Percentiles rank a stretch among this genome's conserved stretches.
These are phyloP conservation scores for Aspergillus alliaceus DNA, from an alignment of 2,329 filamentous ascomycete species.

Conservation along the genomic window DNA sequence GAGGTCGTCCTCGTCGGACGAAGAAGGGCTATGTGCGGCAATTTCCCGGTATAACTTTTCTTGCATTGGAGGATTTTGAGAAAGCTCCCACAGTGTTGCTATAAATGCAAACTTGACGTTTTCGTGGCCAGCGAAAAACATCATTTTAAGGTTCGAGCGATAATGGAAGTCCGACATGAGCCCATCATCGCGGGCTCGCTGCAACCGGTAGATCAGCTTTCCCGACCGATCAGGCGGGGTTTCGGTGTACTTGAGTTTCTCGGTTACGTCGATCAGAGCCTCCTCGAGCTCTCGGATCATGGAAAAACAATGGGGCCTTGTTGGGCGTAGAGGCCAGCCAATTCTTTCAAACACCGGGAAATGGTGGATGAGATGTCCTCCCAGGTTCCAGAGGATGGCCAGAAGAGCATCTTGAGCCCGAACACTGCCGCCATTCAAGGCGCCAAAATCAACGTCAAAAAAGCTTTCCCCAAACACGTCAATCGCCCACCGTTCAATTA, in stretches of 20 bases:
- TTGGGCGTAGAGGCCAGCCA: background rate
- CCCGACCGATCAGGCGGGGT: background rate
- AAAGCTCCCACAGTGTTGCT: slow-evolving; percentile 1
- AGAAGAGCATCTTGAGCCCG: background rate
- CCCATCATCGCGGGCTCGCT: background rate
- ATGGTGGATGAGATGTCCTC: background rate
- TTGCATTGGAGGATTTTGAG: background rate
- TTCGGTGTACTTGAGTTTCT: background rate
- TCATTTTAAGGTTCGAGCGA: slow-evolving; percentile 2
- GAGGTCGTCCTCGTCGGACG: background rate
- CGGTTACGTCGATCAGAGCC: background rate
- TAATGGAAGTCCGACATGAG: slow-evolving; percentile 1
- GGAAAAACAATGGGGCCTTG: background rate
- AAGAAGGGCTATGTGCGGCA: background rate
- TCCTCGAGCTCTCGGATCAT: background rate
- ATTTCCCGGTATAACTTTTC: background rate
- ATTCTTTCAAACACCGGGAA: background rate
- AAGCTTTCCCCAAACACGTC: background rate
- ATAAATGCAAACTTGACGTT: slow-evolving; percentile 1
- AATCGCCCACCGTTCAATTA: background rate
- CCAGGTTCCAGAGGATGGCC: background rate
- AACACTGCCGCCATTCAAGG: background rate
- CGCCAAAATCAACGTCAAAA: background rate
- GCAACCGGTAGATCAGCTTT: background rate
- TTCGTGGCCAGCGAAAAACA: slow-evolving; percentile 4